Base-by-base conservation (phyloP, 2,329 filamentous ascomycete genomes). In the Apiospora pterosperma region DNA sequence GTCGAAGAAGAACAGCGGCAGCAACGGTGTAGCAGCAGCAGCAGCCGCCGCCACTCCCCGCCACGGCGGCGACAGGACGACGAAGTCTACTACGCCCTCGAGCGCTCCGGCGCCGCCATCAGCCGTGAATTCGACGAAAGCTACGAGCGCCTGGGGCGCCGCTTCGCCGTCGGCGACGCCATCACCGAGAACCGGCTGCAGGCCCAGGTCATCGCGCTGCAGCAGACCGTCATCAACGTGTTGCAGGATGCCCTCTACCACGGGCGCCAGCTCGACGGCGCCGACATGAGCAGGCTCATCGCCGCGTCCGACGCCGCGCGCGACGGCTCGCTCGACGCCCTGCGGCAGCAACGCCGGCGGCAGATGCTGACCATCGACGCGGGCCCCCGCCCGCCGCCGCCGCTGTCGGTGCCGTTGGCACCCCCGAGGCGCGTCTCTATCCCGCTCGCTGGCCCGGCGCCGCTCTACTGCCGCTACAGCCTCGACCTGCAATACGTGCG, bases 211-310 rank as follows among this genome's bases (percentile, higher is more conserved):
- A 79, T 78, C 48, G 73, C 75, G 14, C 71, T 79, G 39, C 77
- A 79, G 65, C 69, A 73, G 44, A 77, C 74, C 5, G 75, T 79
- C 61, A 78, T 79, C 64, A 69, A 69, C n/a, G 69, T 79, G 48
- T 72, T 79, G 12, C 74, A 78, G 61, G 76, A 77, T 11, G 76
- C 76, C 5, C 70, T 79, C 28, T 63, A 71, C 25, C 75, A 72
- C 34, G 76, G 75, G 4, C 67, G 68, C 1, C 67, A 68, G 6
- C 61, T 72, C 34, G 67, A 68, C 21, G 63, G 62, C 7, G 70
- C 70, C 11, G 76, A 79, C 64, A 67, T 76, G 60, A 64, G 70
- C 41, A 68, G 64, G 36, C 73, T 79, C 16, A 71, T 75, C 36
- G 73, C 74, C 31, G 77, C 76, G 0, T 75, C 74, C 1, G 69